Evolutionary conservation across 192 early-diverging fungal genomes (phyloP).

Genomic region (Piromyces finnis): DNA sequence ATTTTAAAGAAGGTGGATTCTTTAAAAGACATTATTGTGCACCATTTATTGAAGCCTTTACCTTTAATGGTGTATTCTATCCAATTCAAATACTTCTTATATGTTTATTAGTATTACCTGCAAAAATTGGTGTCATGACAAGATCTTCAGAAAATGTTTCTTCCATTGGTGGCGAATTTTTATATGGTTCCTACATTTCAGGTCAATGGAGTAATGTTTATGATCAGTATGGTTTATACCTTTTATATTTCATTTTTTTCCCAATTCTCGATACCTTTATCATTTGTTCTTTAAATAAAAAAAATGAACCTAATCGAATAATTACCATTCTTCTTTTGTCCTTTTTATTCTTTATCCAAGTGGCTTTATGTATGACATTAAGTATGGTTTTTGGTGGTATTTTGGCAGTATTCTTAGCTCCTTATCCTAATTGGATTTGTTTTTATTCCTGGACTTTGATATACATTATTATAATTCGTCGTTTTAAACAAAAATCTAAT

Average conservation of each 20-base stretch:
- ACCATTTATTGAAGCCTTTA: neutral
- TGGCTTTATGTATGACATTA: too few species aligned
- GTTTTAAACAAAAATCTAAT: too few species aligned
- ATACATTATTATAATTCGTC: too few species aligned
- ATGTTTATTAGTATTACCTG: neutral
- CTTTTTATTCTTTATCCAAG: neutral
- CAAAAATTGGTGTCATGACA: neutral
- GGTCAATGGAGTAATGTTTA: neutral
- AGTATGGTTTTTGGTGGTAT: neutral
- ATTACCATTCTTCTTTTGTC: neutral
- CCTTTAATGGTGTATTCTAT: neutral
- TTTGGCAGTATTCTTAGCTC: too few species aligned
- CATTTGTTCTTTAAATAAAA: neutral
- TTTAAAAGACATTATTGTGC: neutral
- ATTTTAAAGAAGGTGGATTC: neutral
- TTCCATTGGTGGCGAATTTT: neutral
- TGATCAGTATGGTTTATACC: neutral
- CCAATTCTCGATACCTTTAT: neutral
- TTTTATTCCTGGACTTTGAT: too few species aligned
- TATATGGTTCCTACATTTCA: neutral
- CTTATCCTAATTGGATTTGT: too few species aligned
- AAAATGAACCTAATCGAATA: neutral
- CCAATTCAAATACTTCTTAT: neutral
- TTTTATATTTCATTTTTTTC: neutral
- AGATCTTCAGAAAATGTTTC: neutral